A percentile compares a stretch with the other conserved stretches of the same genome.
These are phyloP conservation scores for Filobasidium floriforme DNA, from an alignment of 768 basidiomycete genomes.

Conservation along the genomic window DNA sequence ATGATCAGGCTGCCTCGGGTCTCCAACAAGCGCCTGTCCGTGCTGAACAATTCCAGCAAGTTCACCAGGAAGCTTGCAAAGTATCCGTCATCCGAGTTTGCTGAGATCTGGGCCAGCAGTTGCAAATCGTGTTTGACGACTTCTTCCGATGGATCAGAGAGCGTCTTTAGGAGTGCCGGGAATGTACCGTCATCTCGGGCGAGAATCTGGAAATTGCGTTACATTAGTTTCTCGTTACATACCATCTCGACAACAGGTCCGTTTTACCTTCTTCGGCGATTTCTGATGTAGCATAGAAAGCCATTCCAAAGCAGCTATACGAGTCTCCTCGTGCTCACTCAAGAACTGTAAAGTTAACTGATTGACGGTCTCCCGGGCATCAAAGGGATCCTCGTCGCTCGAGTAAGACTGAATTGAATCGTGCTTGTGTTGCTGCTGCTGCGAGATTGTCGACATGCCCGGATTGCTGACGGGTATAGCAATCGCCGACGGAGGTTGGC, in stretches of 20 bases:
- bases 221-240: constrained; percentile 7
- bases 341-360: constrained; percentile 86
- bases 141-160: constrained; percentile 95
- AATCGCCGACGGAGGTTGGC: constrained; percentile 52
- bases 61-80: constrained; percentile 95
- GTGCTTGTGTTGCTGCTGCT: constrained; percentile 17
- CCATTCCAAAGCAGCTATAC: constrained; percentile 95
- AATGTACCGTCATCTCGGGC: constrained; percentile 96
- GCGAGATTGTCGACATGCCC: constrained; percentile 17
- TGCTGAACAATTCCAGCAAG: constrained; percentile 86
- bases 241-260: constrained; percentile 10
- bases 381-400: constrained; percentile 66
- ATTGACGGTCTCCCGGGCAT: constrained; percentile 86
- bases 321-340: constrained; percentile 92
- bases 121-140: constrained; percentile 95
- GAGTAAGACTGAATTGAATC: constrained; percentile 17
- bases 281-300: constrained; percentile 97
- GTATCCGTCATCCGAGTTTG: constrained; percentile 87
- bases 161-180: constrained; percentile 84
- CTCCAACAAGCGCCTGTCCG: constrained; percentile 80
- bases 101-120: constrained; percentile 91
- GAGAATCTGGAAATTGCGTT: constrained; percentile 58
- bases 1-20: constrained; percentile 91
- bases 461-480: constrained; percentile 20
- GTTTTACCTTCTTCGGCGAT: constrained; percentile 77